These are phyloP conservation scores for Incumbomyces lentus DNA, from an alignment of 2,329 filamentous ascomycete genomes.

Conservation along the genomic window DNA sequence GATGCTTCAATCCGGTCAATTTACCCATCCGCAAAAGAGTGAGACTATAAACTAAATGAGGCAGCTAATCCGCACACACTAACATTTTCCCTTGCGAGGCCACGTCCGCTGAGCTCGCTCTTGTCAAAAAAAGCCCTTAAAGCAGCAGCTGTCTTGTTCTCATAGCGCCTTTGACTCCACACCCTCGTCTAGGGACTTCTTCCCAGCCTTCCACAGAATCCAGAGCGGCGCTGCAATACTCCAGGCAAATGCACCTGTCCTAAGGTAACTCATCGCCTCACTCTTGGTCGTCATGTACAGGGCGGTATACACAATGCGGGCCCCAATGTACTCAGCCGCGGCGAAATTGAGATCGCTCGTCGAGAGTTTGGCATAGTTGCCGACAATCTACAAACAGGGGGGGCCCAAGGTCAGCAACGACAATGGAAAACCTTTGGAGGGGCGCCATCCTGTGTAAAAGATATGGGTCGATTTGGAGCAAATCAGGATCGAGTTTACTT, in stretches of 20 bases:
- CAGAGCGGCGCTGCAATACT: constrained; percentile 26
- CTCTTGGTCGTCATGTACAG: constrained; percentile 27
- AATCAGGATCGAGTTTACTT: too few relatives aligned
- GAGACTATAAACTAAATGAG: too few relatives aligned
- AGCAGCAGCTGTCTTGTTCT: not conserved
- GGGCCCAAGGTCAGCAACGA: not conserved
- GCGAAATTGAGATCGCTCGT: constrained; percentile 25
- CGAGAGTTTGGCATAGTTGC: constrained; percentile 26
- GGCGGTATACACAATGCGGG: constrained; percentile 26
- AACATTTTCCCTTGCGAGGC: too few relatives aligned
- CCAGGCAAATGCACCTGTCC: constrained; percentile 26
- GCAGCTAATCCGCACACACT: too few relatives aligned
- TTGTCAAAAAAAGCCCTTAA: too few relatives aligned
- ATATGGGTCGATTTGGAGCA: too few relatives aligned
- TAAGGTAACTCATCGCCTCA: constrained; percentile 25
- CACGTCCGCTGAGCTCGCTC: too few relatives aligned
- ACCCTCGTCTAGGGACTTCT: constrained; percentile 5
- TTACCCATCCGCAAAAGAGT: too few relatives aligned
- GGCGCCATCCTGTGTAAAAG: too few relatives aligned
- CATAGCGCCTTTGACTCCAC: not conserved
- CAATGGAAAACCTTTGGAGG: not conserved
- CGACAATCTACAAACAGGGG: constrained; percentile 26
- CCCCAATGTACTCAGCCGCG: constrained; percentile 25
- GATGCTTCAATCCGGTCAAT: too few relatives aligned
- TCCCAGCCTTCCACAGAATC: constrained; percentile 25